phyloP scores from a whole-genome alignment of 1,139 yeast species.

The Magnusiomyces tetraspermus region DNA sequence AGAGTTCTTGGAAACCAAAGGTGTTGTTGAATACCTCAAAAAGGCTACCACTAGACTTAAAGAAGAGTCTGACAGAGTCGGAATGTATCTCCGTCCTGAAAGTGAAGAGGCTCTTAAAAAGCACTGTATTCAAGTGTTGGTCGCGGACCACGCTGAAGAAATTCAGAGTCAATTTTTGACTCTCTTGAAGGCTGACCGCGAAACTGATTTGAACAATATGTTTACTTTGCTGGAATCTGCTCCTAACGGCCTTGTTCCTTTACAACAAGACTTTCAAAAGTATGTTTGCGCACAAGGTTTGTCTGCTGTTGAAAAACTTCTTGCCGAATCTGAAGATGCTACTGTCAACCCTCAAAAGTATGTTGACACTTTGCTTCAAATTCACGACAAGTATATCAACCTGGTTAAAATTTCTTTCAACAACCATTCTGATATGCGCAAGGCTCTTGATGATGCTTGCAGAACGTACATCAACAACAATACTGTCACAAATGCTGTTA shows the following conservation, averaged over 20 bases:
- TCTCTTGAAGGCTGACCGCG: slow-evolving; percentile 67
- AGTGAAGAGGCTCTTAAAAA: slow-evolving; percentile 71
- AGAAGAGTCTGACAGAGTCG: slow-evolving; percentile 74
- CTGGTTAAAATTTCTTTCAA: slow-evolving; percentile 65
- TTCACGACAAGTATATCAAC: slow-evolving; percentile 56
- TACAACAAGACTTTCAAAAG: slow-evolving; percentile 62
- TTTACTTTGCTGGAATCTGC: slow-evolving; percentile 67
- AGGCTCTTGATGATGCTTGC: slow-evolving; percentile 86
- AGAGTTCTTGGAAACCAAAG: slow-evolving; percentile 56
- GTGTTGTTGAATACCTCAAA: slow-evolving; percentile 84
- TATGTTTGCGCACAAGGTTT: slow-evolving; percentile 69
- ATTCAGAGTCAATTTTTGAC: slow-evolving; percentile 69
- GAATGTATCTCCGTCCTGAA: slow-evolving; percentile 75
- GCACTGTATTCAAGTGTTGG: slow-evolving; percentile 64
- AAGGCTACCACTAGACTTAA: slow-evolving; percentile 74
- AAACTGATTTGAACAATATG: slow-evolving; percentile 70
- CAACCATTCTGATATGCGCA: slow-evolving; percentile 69
- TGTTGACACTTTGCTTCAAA: slow-evolving; percentile 63
- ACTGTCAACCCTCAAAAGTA: slow-evolving; percentile 65
- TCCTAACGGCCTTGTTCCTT: slow-evolving; percentile 56
- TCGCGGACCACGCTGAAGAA: slow-evolving; percentile 65
- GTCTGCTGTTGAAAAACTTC: slow-evolving; percentile 57
- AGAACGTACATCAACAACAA: slow-evolving; percentile 76
- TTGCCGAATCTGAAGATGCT: slow-evolving; percentile 38
- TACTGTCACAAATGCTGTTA: slow-evolving; percentile 55